Conservation (phyloP, 768 basidiomycete species). For the Suillus ampliporus region DNA sequence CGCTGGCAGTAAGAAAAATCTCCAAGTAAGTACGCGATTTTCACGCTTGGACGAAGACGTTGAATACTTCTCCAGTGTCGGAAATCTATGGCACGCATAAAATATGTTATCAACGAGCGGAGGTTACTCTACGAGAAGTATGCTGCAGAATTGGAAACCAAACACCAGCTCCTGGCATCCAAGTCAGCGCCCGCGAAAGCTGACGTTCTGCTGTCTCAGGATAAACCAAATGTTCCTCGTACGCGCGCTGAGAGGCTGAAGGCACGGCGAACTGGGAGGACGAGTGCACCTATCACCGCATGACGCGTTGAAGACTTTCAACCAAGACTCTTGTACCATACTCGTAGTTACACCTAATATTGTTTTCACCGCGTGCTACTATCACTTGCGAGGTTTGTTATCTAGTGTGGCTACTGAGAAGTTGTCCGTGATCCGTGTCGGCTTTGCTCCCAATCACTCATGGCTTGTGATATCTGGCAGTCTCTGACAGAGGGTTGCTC, state of each 20-base stretch:
- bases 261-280: slow-evolving; percentile 6
- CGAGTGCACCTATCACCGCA: neutral
- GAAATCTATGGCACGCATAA: slow-evolving; percentile 97
- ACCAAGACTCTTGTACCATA: neutral
- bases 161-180: slow-evolving; percentile 12
- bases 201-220: slow-evolving; percentile 9
- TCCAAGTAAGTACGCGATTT: slow-evolving; percentile 45
- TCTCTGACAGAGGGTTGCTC: slow-evolving; percentile 71
- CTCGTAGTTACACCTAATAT: slow-evolving; percentile 1
- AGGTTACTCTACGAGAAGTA: slow-evolving; percentile 73
- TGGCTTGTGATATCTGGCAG: slow-evolving; percentile 74
- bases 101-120: slow-evolving; percentile 90
- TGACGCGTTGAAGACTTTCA: neutral
- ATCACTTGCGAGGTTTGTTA: neutral
- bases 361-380: too few relatives aligned
- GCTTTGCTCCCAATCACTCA: slow-evolving; percentile 65
- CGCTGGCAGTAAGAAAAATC: slow-evolving; percentile 40
- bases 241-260: slow-evolving; percentile 11
- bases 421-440: slow-evolving; percentile 23
- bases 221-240: slow-evolving; percentile 9
- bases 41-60: slow-evolving; percentile 13
- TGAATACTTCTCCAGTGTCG: slow-evolving; percentile 61
- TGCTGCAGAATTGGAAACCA: slow-evolving; percentile 17
- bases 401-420: neutral
- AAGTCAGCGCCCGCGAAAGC: neutral